Conservation (phyloP, 2,329 filamentous ascomycete species). For the Alternaria incomplexa region DNA sequence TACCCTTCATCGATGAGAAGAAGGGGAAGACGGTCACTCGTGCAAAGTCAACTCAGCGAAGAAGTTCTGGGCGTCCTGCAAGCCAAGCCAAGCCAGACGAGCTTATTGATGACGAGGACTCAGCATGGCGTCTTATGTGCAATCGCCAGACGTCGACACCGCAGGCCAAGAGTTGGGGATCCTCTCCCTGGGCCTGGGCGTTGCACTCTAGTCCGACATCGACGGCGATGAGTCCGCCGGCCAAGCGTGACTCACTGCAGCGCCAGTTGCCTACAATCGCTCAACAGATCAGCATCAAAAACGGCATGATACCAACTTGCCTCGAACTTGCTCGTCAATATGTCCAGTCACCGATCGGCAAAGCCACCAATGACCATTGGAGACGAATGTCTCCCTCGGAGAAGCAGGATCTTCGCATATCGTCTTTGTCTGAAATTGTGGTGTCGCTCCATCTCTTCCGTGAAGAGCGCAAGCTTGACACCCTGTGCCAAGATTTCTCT, state of each 20-base stretch:
- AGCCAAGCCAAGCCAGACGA: constrained; percentile 34
- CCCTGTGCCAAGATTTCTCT: constrained; percentile 59
- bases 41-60: constrained; percentile 27
- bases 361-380: constrained; percentile 56
- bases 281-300: constrained; percentile 38
- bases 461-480: constrained; percentile 86
- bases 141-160: constrained; percentile 30
- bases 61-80: constrained; percentile 30
- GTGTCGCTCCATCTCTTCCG: constrained; percentile 81
- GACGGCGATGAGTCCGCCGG: constrained; percentile 30
- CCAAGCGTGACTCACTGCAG: constrained; percentile 22
- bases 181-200: constrained; percentile 44
- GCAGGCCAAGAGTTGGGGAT: constrained; percentile 41
- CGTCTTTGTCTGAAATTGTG: constrained; percentile 70
- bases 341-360: constrained; percentile 42
- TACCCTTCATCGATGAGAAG: constrained; percentile 44
- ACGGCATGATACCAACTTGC: constrained; percentile 33
- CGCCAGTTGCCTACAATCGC: constrained; percentile 20
- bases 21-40: constrained; percentile 26
- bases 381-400: constrained; percentile 59
- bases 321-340: constrained; percentile 45
- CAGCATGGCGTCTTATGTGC: constrained; percentile 45
- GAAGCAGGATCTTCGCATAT: constrained; percentile 51
- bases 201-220: constrained; percentile 33
- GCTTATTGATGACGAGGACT: constrained; percentile 29